Base-by-base conservation (phyloP, 495 filamentous ascomycete species). In the Astrocystis sublimbata region DNA sequence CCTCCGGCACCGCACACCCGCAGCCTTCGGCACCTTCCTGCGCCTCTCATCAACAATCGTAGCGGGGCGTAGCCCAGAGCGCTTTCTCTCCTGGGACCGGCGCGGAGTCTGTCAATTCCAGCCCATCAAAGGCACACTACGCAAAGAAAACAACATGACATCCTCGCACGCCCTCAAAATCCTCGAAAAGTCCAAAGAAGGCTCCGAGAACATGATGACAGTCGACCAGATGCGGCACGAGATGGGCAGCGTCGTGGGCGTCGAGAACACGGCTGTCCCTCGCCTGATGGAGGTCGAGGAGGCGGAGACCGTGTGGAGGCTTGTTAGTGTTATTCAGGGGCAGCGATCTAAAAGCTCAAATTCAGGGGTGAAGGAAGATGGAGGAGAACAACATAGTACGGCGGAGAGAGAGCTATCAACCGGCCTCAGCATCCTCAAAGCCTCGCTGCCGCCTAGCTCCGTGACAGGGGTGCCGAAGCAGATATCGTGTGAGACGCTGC, bases 391-490 rank as follows among this genome's bases (percentile, higher is more conserved):
- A n/a, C n/a, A n/a, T n/a, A n/a, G n/a, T n/a, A n/a, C n/a, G n/a
- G n/a, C 42, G 42, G 42, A 46, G 6, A 6, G 6, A n/a, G 6
- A 46, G 6, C 75, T 81, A 1, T 51, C 60, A 2, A 83, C 88
- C 57, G 88, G 86, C 6, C 74, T 89, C 31, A 85, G 88, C 24
- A 84, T 88, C 26, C 75, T 92, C 7, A 83, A 87, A 21, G 73
- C 78, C 8, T 85, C 80, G 21, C 78, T 93, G 1, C 90, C 90
- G 0, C 89, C 90, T 0, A 90, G 90, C 0, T 86, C 81, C 10
- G 92, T 93, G 90, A 93, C 90, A 2, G 90, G 90, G 10, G 90
- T 90, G 2, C 90, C 90, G 0, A 93, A 93, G 71, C 85, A 86
- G 53, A 82, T 89, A 2, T 87, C 83, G 6, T 91, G 89, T 65